Conservation (phyloP, 352 stramenopile genomes). For the Paralagenidium karlingii region DNA sequence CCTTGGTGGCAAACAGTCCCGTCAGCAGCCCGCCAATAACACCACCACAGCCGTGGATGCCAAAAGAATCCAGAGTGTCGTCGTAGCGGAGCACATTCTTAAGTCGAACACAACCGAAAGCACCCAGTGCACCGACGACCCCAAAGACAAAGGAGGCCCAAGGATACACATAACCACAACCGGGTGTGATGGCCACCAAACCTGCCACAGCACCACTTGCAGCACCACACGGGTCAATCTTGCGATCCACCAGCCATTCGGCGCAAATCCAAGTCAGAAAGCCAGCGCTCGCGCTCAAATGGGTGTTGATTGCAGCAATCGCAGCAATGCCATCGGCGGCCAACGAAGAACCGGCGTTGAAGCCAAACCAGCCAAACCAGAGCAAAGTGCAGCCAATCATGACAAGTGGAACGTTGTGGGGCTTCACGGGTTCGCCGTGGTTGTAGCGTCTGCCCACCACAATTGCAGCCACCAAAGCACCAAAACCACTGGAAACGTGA, state of each 20-base stretch:
- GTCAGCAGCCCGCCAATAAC: conserved; percentile 50
- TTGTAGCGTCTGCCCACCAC: conserved; percentile 69
- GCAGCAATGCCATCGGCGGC: conserved; percentile 49
- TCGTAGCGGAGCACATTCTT: conserved; percentile 65
- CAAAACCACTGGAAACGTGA: conserved; percentile 69
- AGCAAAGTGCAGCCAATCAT: conserved; percentile 68
- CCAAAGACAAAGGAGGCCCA: conserved; percentile 64
- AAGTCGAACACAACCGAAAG: conserved; percentile 38
- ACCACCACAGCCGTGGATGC: conserved; percentile 52
- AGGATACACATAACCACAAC: conserved; percentile 53
- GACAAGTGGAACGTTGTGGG: conserved; percentile 75
- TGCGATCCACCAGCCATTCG: conserved; percentile 31
- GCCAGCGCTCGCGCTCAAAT: conserved; percentile 39
- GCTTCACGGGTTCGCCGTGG: conserved; percentile 49
- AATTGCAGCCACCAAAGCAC: conserved; percentile 49
- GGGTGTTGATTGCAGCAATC: conserved; percentile 59
- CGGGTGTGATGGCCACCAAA: conserved; percentile 55
- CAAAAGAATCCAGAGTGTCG: conserved; percentile 73
- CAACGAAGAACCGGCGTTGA: conserved; percentile 59
- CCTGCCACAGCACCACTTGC: conserved; percentile 47
- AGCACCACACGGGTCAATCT: conserved; percentile 50
- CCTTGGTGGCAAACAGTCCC: conserved; percentile 46
- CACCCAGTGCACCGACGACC: conserved; percentile 32
- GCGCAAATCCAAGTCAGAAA: conserved; percentile 59
- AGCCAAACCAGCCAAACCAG: conserved; percentile 83